Percentiles rank a stretch among this genome's conserved stretches.
These are phyloP conservation scores for Phanerodontia chrysosporium DNA, from an alignment of 768 basidiomycete species.

Conservation along the genomic window DNA sequence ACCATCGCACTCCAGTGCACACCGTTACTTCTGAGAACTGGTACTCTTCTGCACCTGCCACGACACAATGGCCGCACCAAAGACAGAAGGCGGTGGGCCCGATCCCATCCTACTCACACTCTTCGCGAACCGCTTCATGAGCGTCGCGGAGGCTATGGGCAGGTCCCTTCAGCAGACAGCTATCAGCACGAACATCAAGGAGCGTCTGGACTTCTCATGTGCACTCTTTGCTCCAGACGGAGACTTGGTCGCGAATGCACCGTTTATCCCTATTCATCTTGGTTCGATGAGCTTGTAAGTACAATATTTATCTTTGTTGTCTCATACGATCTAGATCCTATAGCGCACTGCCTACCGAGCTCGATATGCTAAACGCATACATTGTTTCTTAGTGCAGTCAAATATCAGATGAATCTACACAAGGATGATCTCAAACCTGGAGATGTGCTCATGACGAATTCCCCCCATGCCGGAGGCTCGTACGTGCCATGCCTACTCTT, in stretches of 20 bases:
- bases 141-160: conserved; percentile 95
- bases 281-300: conserved; percentile 90
- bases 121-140: conserved; percentile 97
- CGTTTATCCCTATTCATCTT: conserved; percentile 84
- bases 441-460: conserved; percentile 92
- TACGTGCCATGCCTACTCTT: conserved; percentile 35
- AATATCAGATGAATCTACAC: conserved; percentile 82
- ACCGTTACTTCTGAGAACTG: background rate
- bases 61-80: background rate
- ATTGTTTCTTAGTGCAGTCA: conserved; percentile 77
- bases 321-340: background rate
- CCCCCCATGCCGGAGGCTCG: conserved; percentile 86
- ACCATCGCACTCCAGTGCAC: no score
- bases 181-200: conserved; percentile 94
- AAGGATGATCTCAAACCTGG: conserved; percentile 74
- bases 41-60: background rate
- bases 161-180: conserved; percentile 85
- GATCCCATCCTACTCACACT: conserved; percentile 88
- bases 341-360: no score
- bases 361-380: no score
- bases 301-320: background rate
- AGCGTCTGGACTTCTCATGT: conserved; percentile 92
- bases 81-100: conserved; percentile 34
- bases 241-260: conserved; percentile 91
- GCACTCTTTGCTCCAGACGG: conserved; percentile 94